These are phyloP conservation scores for Monosporascus sp. DNA, from an alignment of 2,329 filamentous ascomycete species.

Conservation along the genomic window DNA sequence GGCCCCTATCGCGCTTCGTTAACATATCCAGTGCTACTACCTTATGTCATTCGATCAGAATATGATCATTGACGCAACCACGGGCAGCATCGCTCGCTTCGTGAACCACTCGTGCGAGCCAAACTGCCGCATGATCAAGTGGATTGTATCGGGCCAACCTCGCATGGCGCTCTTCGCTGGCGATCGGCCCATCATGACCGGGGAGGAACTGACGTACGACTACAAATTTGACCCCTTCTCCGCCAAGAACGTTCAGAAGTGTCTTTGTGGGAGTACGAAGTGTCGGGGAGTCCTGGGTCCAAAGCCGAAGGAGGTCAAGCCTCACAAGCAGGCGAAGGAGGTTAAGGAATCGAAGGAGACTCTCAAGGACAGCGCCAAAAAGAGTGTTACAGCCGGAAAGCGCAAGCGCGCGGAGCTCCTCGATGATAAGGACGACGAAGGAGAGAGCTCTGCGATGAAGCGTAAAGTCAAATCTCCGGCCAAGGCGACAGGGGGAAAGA, in stretches of 20 bases:
- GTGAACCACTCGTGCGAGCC: constrained; percentile 97
- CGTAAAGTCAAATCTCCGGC: constrained; percentile 39
- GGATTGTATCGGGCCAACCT: constrained; percentile 89
- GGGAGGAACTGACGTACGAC: constrained; percentile 95
- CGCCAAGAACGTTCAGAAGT: constrained; percentile 62
- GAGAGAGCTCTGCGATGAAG: constrained; percentile 33
- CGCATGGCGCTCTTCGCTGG: constrained; percentile 96
- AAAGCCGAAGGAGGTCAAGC: constrained; percentile 52
- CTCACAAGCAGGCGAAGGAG: constrained; percentile 24
- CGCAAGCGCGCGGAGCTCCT: constrained; percentile 51
- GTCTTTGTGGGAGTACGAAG: constrained; percentile 58
- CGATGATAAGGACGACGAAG: constrained; percentile 31
- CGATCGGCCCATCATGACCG: constrained; percentile 82
- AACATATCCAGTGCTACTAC: constrained; percentile 73
- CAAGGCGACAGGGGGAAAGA: constrained; percentile 22
- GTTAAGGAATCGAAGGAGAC: constrained; percentile 34
- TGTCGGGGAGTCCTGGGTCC: constrained; percentile 61
- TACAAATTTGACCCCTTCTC: constrained; percentile 69
- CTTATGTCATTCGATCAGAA: constrained; percentile 98
- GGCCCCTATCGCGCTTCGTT: constrained; percentile 10
- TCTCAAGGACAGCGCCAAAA: constrained; percentile 27
- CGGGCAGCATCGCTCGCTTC: constrained; percentile 92
- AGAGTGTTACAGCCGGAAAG: constrained; percentile 43
- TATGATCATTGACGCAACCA: constrained; percentile 96
- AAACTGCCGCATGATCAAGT: constrained; percentile 97